Percentiles rank a stretch among this genome's conserved stretches.
Evolutionary conservation across 306 rosid species (phyloP).

Genomic region (Vigna hirtella): DNA sequence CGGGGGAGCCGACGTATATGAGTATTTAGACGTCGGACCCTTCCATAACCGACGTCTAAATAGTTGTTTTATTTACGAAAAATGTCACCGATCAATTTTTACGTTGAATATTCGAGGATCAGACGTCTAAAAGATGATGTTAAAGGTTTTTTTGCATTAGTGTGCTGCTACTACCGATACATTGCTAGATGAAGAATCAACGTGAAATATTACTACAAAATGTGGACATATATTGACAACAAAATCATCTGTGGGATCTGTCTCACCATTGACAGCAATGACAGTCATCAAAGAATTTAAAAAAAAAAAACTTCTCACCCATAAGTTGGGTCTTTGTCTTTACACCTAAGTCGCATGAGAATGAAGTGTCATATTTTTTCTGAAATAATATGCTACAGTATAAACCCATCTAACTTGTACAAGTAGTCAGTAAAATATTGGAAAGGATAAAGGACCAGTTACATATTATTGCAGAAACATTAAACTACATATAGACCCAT

Average conservation of each 20-base stretch:
- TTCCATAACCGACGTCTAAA: too few relatives aligned
- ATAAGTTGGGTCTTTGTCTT: constrained; percentile 99
- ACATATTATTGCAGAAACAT: too few relatives aligned
- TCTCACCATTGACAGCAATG: constrained; percentile 88
- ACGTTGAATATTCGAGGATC: too few relatives aligned
- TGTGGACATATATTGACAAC: constrained; percentile 89
- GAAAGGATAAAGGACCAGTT: constrained; percentile 8
- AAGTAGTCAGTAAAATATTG: constrained; percentile 19
- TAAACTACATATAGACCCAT: too few relatives aligned
- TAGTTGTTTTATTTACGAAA: too few relatives aligned
- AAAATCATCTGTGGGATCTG: constrained; percentile 86
- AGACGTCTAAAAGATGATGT: too few relatives aligned
- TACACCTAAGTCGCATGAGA: constrained; percentile 95
- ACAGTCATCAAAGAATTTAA: constrained; percentile 86
- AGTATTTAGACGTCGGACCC: too few relatives aligned
- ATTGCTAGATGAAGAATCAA: constrained; percentile 66
- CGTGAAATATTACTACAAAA: constrained; percentile 92
- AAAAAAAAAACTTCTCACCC: constrained; percentile 94
- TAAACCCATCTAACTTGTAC: constrained; percentile 6
- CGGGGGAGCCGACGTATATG: too few relatives aligned
- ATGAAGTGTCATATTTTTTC: constrained; percentile 40
- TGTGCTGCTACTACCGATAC: constrained; percentile 57
- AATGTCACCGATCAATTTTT: too few relatives aligned
- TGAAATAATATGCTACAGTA: constrained; percentile 26
- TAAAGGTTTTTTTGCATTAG: too few relatives aligned